A percentile compares a stretch with the other conserved stretches of the same genome.
Conservation (phyloP, 805 yeast species). For the Kodamaea sagamina region DNA sequence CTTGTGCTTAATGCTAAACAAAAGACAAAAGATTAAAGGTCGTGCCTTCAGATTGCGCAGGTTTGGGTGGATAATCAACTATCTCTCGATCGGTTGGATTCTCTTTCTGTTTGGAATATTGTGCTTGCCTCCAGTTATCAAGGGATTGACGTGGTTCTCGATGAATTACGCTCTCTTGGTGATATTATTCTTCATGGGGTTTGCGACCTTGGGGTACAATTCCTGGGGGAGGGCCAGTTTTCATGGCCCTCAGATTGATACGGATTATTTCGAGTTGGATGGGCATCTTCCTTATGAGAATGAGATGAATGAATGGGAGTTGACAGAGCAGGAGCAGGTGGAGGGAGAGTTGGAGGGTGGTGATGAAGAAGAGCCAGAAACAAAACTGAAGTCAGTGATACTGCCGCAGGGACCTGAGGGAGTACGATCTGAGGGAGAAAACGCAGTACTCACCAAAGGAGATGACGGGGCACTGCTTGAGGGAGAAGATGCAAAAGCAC, state of each 20-base stretch:
- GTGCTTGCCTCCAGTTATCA: constrained; percentile 70
- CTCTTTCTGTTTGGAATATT: constrained; percentile 57
- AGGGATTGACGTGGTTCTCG: constrained; percentile 33
- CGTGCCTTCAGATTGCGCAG: constrained; percentile 64
- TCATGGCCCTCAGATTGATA: constrained; percentile 61
- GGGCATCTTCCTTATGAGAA: constrained; percentile 1
- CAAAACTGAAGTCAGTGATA: too few relatives aligned
- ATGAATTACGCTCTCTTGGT: constrained; percentile 74
- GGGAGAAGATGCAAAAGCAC: too few relatives aligned
- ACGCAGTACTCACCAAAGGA: too few relatives aligned
- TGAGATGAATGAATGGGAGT: constrained; percentile 1
- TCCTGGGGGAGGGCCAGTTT: constrained; percentile 65
- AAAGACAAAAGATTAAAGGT: constrained; percentile 62
- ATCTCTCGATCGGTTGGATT: constrained; percentile 61
- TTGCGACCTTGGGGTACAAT: constrained; percentile 54
- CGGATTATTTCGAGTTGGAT: constrained; percentile 42
- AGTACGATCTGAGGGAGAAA: too few relatives aligned
- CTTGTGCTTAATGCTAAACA: constrained; percentile 57
- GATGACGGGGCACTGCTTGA: too few relatives aligned
- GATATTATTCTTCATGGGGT: constrained; percentile 46
- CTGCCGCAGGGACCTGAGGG: too few relatives aligned
- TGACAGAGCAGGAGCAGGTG: background rate
- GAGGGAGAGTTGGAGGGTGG: background rate
- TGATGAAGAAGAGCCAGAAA: background rate
- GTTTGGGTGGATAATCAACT: constrained; percentile 65